Base-by-base conservation (phyloP, 805 yeast species). In the Yarrowia keelungensis region DNA sequence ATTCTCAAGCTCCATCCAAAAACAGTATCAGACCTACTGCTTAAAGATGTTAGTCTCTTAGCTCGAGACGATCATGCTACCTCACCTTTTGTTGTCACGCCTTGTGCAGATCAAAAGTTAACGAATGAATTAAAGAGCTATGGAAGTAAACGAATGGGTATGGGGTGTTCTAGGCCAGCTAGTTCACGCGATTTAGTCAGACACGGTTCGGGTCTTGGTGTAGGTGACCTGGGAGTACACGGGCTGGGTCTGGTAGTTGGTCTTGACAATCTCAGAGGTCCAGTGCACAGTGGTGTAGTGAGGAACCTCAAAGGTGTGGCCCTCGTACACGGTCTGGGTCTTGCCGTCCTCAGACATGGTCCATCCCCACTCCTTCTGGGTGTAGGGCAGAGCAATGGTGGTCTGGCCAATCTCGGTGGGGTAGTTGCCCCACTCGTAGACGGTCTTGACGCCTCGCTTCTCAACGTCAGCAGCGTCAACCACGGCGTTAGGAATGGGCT, bases 371-470 rank as follows among this genome's bases (percentile, higher is more conserved):
- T 22, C 38, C 46, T 54, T 54, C 61, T 54, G 61, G 19, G 61
- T 54, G 61, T 54, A 54, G 22, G 61, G 61, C 2, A 39, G 61
- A n/a, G 61, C 46, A 26, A 54, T 54, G 61, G 61, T 54, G 46
- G 61, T 54, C 46, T 39, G 5, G 11, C 61, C 61, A 15, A 54
- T 41, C 46, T 39, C 46, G 38, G 61, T 54, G 15, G 61, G 61
- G 46, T 54, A 54, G 61, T 54, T 54, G 45, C 61, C 61, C 61
- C 61, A 54, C 46, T 54, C 61, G 61, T 54, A 54, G 46, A 54
- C 61, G 61, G 46, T 54, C 26, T 38, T 19, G 14, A 54, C 46
- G n/a, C 46, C 61, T 26, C 61, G 61, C 46, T 54, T 54, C 38
- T 54, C 61, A 19, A 54, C 38, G 15, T 54, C 38, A 41, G 61